Evolutionary conservation across 345 rosid genomes (phyloP), one percentile per base, ranked within the genome.

Genomic region (Iberis pinnata): DNA sequence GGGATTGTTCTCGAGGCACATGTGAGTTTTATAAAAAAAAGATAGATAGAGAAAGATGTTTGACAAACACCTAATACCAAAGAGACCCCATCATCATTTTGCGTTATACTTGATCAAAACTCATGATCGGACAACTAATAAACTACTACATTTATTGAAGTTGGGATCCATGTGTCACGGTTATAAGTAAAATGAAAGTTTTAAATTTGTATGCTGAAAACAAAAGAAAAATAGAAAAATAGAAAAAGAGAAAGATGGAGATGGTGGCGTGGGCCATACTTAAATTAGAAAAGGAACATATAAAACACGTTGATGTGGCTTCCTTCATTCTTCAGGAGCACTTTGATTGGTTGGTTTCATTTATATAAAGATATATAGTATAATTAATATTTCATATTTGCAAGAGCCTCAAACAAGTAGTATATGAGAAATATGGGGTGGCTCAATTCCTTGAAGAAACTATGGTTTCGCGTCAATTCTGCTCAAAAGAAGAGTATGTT

Each of bases 361-460:
- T 14, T 65, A 75, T 58, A 58, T 58, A 65, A 57, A 49, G 11
- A 44, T 24, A 52, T 38, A 53, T 18, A 38, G 54, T 52, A 25
- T 44, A 18, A 39, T 29, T 37, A n/a, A 46, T 60, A 53, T 53
- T 42, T 39, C 65, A 67, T 53, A 20, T 67, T 60, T 63, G 70
- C 60, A 77, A 70, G 76, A 79, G 69, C 70, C 76, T 50, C n/a
- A n/a, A n/a, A n/a, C n/a, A n/a, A n/a, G n/a, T n/a, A n/a, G n/a
- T n/a, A n/a, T n/a, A n/a, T n/a, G n/a, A n/a, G n/a, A n/a, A n/a
- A n/a, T 47, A 90, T 90, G 98, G 82, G 89, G 46, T 84, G 89
- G 98, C 79, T 90, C n/a, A 80, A 78, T 63, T 87, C 92, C 25
- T 60, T 90, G 82, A 90, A 79, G 95, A 90, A 90, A 79, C 77